Conservation (phyloP, 116 monocot species). For the Cymodocea nodosa region DNA sequence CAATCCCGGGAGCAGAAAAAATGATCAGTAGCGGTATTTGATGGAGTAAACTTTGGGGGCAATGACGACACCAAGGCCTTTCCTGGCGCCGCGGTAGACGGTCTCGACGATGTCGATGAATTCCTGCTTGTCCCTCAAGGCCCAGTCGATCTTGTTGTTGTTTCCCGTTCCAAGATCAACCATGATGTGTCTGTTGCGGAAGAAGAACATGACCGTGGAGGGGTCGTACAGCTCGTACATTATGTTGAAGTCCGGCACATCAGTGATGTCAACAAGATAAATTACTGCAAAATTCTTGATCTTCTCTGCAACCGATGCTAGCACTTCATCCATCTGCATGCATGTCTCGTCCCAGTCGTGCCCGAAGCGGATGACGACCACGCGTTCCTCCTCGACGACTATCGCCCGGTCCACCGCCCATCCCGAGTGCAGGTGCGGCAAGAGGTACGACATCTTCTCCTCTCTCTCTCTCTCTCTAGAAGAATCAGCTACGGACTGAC, state of each 20-base stretch:
- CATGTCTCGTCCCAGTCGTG: constrained; percentile 98
- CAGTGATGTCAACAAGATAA: constrained; percentile 89
- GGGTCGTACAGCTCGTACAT: constrained; percentile 96
- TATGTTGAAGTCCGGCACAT: constrained; percentile 93
- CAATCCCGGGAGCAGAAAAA: no score
- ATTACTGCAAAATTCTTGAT: constrained; percentile 97
- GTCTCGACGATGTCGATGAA: constrained; percentile 96
- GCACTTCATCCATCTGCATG: constrained; percentile 98
- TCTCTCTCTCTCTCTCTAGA: not conserved
- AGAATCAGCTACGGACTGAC: not conserved
- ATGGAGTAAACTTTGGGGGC: constrained; percentile 96
- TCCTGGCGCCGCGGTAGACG: constrained; percentile 80
- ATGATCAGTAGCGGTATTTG: constrained; percentile 83
- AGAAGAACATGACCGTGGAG: constrained; percentile 92
- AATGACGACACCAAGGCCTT: constrained; percentile 88
- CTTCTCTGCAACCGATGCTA: constrained; percentile 85
- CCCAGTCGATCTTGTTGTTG: constrained; percentile 99
- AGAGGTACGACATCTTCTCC: constrained; percentile 62
- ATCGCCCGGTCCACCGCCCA: constrained; percentile 98
- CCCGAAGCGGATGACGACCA: constrained; percentile 93
- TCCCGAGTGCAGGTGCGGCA: constrained; percentile 88
- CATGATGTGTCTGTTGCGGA: constrained; percentile 99
- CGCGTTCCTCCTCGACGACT: constrained; percentile 92
- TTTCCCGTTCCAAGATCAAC: constrained; percentile 95
- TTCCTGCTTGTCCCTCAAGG: constrained; percentile 95